phyloP scores from a whole-genome alignment of 2,329 filamentous ascomycete species.

The Bimuria novae-zelandiae region DNA sequence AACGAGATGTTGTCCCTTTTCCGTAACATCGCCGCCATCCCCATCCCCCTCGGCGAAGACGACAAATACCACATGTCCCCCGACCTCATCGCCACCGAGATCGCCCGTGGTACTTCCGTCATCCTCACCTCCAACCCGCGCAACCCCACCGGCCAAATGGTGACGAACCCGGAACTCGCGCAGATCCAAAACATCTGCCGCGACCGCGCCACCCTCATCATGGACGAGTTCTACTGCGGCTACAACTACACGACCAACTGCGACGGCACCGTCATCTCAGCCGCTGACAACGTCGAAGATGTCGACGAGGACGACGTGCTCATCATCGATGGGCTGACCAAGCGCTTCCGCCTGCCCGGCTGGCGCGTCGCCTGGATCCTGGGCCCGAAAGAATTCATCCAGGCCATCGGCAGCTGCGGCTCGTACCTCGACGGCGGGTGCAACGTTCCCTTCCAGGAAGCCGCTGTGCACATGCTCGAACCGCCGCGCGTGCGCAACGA shows the following conservation, averaged over 20 bases:
- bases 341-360: conserved; percentile 92
- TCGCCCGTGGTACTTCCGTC: conserved; percentile 75
- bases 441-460: conserved; percentile 94
- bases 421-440: conserved; percentile 94
- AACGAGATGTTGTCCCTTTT: conserved; percentile 97
- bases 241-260: conserved; percentile 96
- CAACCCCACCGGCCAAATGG: conserved; percentile 89
- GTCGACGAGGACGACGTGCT: conserved; percentile 81
- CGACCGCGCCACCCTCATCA: conserved; percentile 86
- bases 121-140: conserved; percentile 94
- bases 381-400: conserved; percentile 94
- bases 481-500: conserved; percentile 78
- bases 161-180: conserved; percentile 81
- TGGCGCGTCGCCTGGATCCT: conserved; percentile 98
- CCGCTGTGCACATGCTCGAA: conserved; percentile 90
- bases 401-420: conserved; percentile 88
- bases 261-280: conserved; percentile 85
- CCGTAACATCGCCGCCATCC: conserved; percentile 67
- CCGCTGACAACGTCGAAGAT: conserved; percentile 87
- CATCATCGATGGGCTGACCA: conserved; percentile 93
- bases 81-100: conserved; percentile 90
- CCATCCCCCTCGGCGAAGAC: conserved; percentile 72
- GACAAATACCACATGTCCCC: conserved; percentile 94
- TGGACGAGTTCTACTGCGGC: conserved; percentile 89
- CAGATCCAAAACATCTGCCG: conserved; percentile 93